Base-by-base conservation (phyloP, 2,329 filamentous ascomycete species). In the Pseudogymnoascus sp. region DNA sequence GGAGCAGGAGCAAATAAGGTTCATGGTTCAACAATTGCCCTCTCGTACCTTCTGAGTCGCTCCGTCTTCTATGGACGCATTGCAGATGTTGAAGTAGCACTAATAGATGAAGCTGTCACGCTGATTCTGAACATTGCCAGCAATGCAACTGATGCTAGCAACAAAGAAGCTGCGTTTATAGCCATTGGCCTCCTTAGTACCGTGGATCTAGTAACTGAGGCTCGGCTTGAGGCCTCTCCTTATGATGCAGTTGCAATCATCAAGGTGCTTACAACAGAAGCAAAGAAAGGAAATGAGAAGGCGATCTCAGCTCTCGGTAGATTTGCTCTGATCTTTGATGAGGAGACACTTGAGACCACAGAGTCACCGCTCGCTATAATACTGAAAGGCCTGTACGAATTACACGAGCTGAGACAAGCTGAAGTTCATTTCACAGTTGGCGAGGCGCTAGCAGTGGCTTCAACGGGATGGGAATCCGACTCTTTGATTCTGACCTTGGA, bases 391-490 rank as follows among this genome's bases (percentile, higher is more conserved):
- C 78, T 98, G 0, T 90, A 93, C 73, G 82, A 82, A 8, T 79
- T 98, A 2, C 89, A 96, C 70, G 92, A 96, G 72, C 85, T 95
- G 48, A 90, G 90, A 69, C 89, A 92, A 69, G 85, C 90, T 0
- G 93, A 98, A 74, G 83, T 93, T 1, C 93, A 97, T 67, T 97
- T 99, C 73, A 85, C 92, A 0, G 86, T 96, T 28, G 95, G 95
- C 13, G 93, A 96, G 73, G 92, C 95, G 11, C 83, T 98, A 62
- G 89, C 90, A 57, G 90, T 90, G 57, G 84, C 89, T 6, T 83
- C 90, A 39, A 85, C 83, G 39, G 88, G 93, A 41, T 98, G 93
- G 93, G 83, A 90, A 36, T 96, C 93, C 0, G 87, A 90, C 66
- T 88, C 89, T 21, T 81, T 97, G 14, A 84, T 87, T 64, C 82